Percentiles rank a stretch among this genome's conserved stretches.
These are phyloP conservation scores for Phialemoniopsis sp. DNA, from an alignment of 2,329 filamentous ascomycete species.

Conservation along the genomic window DNA sequence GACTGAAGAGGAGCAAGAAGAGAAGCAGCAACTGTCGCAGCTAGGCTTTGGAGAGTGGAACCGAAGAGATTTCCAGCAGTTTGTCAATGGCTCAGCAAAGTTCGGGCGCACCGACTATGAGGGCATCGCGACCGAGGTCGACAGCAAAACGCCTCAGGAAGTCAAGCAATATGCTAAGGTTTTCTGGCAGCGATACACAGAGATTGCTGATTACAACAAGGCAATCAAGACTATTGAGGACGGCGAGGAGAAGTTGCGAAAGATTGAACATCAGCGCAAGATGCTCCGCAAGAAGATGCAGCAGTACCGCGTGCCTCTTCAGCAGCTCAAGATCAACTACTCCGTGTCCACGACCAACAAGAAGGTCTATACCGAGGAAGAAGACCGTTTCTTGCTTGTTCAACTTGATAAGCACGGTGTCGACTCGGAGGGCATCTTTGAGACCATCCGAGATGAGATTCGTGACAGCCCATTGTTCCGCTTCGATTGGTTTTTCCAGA, in stretches of 20 bases:
- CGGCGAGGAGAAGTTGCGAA: constrained; percentile 84
- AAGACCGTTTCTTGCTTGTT: constrained; percentile 91
- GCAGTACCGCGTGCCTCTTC: constrained; percentile 93
- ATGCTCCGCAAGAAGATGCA: constrained; percentile 93
- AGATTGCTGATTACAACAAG: constrained; percentile 86
- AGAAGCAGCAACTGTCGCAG: constrained; percentile 77
- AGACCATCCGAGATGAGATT: constrained; percentile 95
- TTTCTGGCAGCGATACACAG: constrained; percentile 93
- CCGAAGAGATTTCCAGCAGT: constrained; percentile 95
- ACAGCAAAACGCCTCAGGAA: constrained; percentile 81
- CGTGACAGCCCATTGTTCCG: constrained; percentile 91
- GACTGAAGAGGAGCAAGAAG: constrained; percentile 82
- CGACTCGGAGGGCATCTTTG: constrained; percentile 85
- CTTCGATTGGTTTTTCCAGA: constrained; percentile 99
- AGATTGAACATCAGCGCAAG: constrained; percentile 88
- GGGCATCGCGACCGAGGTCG: constrained; percentile 82
- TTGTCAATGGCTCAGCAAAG: constrained; percentile 91
- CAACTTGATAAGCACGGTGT: constrained; percentile 90
- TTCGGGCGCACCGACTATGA: constrained; percentile 85
- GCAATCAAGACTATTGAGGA: constrained; percentile 86
- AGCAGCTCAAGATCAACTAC: constrained; percentile 98
- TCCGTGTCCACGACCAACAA: constrained; percentile 99
- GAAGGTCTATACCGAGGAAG: constrained; percentile 98
- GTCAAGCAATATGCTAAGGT: constrained; percentile 89
- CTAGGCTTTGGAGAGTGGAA: constrained; percentile 95